Percentiles rank a stretch among this genome's conserved stretches.
phyloP scores from a whole-genome alignment of 306 rosid genomes.

The Pyrus bretschneideri region DNA sequence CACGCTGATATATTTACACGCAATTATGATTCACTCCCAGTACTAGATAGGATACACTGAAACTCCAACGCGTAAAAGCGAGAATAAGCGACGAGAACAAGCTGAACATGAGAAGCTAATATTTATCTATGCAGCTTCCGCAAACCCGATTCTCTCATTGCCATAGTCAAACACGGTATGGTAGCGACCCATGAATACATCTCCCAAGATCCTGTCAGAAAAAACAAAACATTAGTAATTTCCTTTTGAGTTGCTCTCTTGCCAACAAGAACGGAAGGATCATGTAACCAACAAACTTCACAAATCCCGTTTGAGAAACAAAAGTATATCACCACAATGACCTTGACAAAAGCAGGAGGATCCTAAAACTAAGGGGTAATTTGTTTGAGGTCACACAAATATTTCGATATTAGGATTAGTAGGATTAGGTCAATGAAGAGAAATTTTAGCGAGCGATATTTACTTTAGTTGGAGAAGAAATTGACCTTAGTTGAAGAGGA shows the following conservation, averaged over 20 bases:
- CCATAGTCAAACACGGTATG: slow-evolving; percentile 65
- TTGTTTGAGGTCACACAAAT: no score
- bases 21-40: not conserved
- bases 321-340: not conserved
- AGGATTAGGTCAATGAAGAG: no score
- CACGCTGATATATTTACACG: slow-evolving; percentile 16
- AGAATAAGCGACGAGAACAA: not conserved
- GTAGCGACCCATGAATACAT: slow-evolving; percentile 67
- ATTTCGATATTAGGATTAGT: no score
- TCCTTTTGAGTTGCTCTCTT: not conserved
- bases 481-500: no score
- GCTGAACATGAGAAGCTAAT: not conserved
- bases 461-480: no score
- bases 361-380: not conserved
- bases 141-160: slow-evolving; percentile 53
- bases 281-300: not conserved
- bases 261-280: not conserved
- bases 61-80: not conserved
- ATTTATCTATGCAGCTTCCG: slow-evolving; percentile 51
- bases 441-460: no score
- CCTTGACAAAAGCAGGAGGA: not conserved
- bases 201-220: slow-evolving; percentile 60
- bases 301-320: not conserved
- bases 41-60: not conserved
- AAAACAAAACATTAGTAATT: not conserved